These are phyloP conservation scores for Colletotrichum australisinense DNA, from an alignment of 2,329 filamentous ascomycete species.

Conservation along the genomic window DNA sequence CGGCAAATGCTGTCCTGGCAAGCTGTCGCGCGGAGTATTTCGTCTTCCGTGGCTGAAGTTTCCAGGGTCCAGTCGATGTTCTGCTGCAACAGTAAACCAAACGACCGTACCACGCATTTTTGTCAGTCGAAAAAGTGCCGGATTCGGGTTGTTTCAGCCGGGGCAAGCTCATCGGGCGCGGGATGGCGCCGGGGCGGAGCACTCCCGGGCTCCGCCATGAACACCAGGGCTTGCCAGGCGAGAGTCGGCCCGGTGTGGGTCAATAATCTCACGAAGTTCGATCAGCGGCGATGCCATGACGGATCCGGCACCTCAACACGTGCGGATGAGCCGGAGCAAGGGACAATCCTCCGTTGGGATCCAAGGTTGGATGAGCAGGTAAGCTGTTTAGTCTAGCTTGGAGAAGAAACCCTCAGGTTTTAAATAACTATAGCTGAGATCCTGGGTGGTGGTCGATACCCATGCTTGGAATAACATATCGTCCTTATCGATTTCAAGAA, in stretches of 20 bases:
- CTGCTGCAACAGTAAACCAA: background rate
- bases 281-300: background rate
- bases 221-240: background rate
- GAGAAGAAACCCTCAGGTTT: background rate
- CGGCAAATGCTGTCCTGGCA: background rate
- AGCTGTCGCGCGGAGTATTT: background rate
- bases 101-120: background rate
- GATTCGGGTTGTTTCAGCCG: slow-evolving; percentile 7
- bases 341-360: background rate
- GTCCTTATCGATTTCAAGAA: background rate
- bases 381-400: background rate
- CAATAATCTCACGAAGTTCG: background rate
- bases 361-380: background rate
- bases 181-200: slow-evolving; percentile 15
- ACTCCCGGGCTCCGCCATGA: slow-evolving; percentile 12
- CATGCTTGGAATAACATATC: background rate
- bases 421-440: background rate
- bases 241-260: slow-evolving; percentile 4
- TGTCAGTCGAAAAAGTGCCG: background rate
- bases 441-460: background rate
- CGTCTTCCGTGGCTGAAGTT: background rate
- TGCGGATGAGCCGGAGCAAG: background rate
- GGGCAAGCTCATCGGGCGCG: background rate
- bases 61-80: background rate
- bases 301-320: background rate